These are phyloP conservation scores for Fagopyrum esculentum DNA, from an alignment of 148 eudicot species.

Conservation along the genomic window DNA sequence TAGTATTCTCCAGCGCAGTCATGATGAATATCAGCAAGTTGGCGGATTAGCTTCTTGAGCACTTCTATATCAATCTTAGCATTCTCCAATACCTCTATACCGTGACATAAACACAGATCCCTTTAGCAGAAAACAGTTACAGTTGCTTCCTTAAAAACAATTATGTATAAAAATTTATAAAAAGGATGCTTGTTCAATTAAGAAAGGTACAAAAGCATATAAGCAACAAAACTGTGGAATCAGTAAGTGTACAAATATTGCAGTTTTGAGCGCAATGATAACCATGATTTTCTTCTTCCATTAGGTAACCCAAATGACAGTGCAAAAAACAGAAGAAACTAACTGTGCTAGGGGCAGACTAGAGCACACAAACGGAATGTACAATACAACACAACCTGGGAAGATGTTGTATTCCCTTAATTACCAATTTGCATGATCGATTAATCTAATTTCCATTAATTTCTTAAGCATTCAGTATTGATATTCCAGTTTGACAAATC, in stretches of 20 bases:
- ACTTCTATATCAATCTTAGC: conserved; percentile 1
- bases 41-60: conserved; percentile 17
- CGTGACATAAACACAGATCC: neutral
- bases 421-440: neutral
- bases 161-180: neutral
- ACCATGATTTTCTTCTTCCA: neutral
- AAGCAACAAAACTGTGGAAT: neutral
- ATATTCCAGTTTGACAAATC: neutral
- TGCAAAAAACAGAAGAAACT: neutral
- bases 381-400: neutral
- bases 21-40: conserved; percentile 14
- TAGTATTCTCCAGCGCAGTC: conserved; percentile 20
- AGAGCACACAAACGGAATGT: neutral
- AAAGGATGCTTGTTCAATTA: neutral
- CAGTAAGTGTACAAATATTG: neutral
- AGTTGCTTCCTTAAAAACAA: neutral
- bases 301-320: neutral
- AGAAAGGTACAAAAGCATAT: neutral
- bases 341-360: neutral
- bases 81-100: conserved; percentile 16
- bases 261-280: neutral
- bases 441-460: neutral
- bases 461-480: neutral
- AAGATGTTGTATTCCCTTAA: neutral
- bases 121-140: neutral